A percentile compares a stretch with the other conserved stretches of the same genome.
phyloP scores from a whole-genome alignment of 2,329 filamentous ascomycete genomes.

The Sporothrix euskadiensis region DNA sequence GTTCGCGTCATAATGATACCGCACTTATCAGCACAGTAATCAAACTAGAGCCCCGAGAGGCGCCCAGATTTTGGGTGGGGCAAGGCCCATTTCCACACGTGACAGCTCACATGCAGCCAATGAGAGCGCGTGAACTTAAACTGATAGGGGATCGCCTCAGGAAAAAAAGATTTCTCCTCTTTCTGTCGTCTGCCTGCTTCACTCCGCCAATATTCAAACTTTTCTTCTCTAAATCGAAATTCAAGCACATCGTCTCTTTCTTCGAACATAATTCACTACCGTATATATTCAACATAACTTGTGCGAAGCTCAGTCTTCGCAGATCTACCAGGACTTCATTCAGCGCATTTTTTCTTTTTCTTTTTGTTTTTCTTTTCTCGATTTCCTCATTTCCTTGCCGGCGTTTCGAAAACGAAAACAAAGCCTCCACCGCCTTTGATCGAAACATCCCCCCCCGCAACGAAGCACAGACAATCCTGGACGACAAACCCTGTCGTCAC shows the following conservation, averaged over 20 bases:
- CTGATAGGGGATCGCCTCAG: neutral
- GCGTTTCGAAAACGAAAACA: neutral
- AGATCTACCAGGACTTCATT: neutral
- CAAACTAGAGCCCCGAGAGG: neutral
- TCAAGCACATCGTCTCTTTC: neutral
- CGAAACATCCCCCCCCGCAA: neutral
- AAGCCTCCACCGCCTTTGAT: neutral
- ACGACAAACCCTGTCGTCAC: conserved; percentile 1
- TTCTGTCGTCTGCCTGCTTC: conserved; percentile 21
- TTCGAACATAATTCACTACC: neutral
- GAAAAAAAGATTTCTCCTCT: conserved; percentile 22
- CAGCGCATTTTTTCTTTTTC: neutral
- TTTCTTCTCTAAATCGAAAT: neutral
- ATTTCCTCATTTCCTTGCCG: neutral
- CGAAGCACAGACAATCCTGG: conserved; percentile 1
- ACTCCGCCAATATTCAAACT: conserved; percentile 3
- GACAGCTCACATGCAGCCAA: neutral
- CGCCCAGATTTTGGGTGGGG: neutral
- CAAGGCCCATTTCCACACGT: neutral
- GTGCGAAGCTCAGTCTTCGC: neutral
- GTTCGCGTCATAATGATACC: conserved; percentile 5
- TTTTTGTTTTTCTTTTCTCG: neutral
- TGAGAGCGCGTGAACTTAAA: neutral
- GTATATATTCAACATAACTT: neutral
- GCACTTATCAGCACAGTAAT: conserved; percentile 3